Evolutionary conservation across 208 protist species (phyloP), one percentile per base, ranked within the genome.

Genomic region (Acanthamoeba royreba): DNA sequence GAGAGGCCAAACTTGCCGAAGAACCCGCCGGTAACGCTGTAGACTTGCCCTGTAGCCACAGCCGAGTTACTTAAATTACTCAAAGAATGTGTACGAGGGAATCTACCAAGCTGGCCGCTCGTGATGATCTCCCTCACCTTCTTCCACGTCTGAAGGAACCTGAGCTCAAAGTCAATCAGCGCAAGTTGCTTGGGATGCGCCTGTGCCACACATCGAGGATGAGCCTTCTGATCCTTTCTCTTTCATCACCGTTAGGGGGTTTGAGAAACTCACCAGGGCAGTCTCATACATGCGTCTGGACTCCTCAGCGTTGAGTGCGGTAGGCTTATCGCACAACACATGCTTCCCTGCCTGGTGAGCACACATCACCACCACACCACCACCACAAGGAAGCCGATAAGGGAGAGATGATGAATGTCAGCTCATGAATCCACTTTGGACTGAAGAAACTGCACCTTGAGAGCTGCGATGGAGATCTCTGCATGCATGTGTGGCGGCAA

Each of bases 291-390:
- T 95, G 38, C 8, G 15, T 7, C 45, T 4, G 8, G 93, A 55
- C 66, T 94, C 94, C 49, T 72, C 31, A 4, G 52, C 86, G 69
- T 93, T 93, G 8, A 95, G 93, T n/a, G 90, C 38, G 19, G 87
- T 94, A 7, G 94, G 94, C 53, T 94, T 94, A 31, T 94, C 94
- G 77, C 94, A 95, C 42, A 95, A 33, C 5, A 95, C 94, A 63
- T 95, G 94, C 69, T 95, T 95, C 3, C 94, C 94, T 5, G 74
- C 77, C 25, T 87, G 25, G 9, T 13, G 49, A 13, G 22, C 49
- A 22, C 15, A n/a, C 49, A 58, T 13, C n/a, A n/a, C n/a, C n/a
- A n/a, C n/a, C n/a, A n/a, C n/a, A n/a, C n/a, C n/a, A n/a, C n/a
- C n/a, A n/a, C n/a, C n/a, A 58, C 49, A 13, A n/a, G 49, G 15